Base-by-base conservation (phyloP, 345 rosid species). In the Hypericum androsaemum region DNA sequence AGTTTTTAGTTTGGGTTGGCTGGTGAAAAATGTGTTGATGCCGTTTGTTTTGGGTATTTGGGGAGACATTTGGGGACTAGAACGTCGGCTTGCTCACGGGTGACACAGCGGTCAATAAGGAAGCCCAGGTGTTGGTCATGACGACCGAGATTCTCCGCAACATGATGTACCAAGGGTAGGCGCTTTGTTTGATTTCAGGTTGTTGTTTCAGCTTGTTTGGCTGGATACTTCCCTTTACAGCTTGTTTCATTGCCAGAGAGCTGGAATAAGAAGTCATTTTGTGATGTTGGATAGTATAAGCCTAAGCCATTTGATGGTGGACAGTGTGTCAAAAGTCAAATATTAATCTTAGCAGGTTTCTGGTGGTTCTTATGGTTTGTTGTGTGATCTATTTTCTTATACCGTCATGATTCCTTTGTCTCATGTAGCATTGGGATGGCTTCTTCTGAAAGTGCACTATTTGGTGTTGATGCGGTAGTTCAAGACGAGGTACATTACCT, bases 401-500 rank as follows among this genome's bases (percentile, higher is more conserved):
- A 22, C 4, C 4, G 32, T 22, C 32, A 1, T 4, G 1, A 22
- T 22, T 22, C 32, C 32, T 22, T 22, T 22, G 32, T 51, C 43
- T 63, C 47, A 37, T 70, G 71, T 78, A 90, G 98, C 69, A 85
- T 90, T 72, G 98, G 98, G 65, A 79, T 68, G 81, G 84, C 66
- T 65, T 84, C 95, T 62, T 79, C 95, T 46, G 79, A 88, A 58
- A 77, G 82, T 64, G 86, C 96, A 17, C 92, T 90, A 65, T 78
- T 84, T 61, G 81, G 75, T 63, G 96, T 90, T 57, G 95, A 90
- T 77, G 89, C 74, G 8, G 79, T 90, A 73, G 87, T 90, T 80
- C 68, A 87, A 62, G 98, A 90, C 53, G 97, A 87, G 81, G 98
- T 90, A 79, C 98, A 90, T 79, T 90, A 82, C 78, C 69, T 90